Percentiles rank a stretch among this genome's conserved stretches.
Conservation (phyloP, 768 basidiomycete genomes). For the Panus rudis region DNA sequence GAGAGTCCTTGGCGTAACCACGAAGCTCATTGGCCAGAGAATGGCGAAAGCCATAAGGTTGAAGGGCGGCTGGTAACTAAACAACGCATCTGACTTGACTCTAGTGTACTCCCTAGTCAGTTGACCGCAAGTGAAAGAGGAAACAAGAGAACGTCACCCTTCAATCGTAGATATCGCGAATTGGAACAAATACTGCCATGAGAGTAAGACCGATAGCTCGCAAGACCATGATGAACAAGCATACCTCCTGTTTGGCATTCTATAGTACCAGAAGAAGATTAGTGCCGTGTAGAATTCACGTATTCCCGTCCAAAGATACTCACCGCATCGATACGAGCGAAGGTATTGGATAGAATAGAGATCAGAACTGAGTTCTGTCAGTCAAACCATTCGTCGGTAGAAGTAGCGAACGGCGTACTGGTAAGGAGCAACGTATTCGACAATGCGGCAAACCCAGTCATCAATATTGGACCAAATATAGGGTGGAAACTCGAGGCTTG, state of each 20-base stretch:
- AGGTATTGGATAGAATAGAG: conserved; percentile 87
- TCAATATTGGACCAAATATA: conserved; percentile 69
- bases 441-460: conserved; percentile 74
- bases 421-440: conserved; percentile 76
- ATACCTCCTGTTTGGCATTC: conserved; percentile 58
- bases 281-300: background rate
- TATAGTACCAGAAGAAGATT: conserved; percentile 16
- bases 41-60: conserved; percentile 75
- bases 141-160: conserved; percentile 43
- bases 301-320: conserved; percentile 14
- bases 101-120: conserved; percentile 33
- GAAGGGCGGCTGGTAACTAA: conserved; percentile 90
- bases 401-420: too few species aligned
- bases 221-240: too few species aligned
- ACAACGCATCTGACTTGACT: conserved; percentile 83
- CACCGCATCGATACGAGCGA: conserved; percentile 65
- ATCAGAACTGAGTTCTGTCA: conserved; percentile 60
- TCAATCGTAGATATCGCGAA: conserved; percentile 82
- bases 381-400: too few species aligned
- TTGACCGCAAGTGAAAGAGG: conserved; percentile 3
- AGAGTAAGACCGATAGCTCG: background rate
- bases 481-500: conserved; percentile 39
- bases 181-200: conserved; percentile 72
- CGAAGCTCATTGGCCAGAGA: conserved; percentile 71
- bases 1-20: conserved; percentile 69